Evolutionary conservation across 2,329 filamentous ascomycete species (phyloP), one percentile per base, ranked within the genome.

Genomic region (Scedosporium minutisporum): DNA sequence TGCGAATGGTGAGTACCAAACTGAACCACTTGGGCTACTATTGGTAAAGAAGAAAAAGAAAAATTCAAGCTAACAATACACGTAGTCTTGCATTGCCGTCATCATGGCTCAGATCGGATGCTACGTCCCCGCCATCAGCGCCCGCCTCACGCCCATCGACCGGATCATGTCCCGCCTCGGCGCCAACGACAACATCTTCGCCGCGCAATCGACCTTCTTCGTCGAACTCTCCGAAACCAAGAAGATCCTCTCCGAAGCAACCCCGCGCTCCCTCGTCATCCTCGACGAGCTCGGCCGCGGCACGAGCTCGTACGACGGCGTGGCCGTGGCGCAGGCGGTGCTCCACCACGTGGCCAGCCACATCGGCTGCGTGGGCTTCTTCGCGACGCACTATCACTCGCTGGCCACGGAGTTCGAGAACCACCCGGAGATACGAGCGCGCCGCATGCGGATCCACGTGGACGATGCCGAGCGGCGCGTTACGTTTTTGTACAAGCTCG

Each of bases 121-220:
- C 73, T 89, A 96, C 68, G 86, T 99, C 1, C 95, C 95, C 1
- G 93, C 91, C 64, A 80, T 83, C 18, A 91, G 87, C 3, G 95
- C 95, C 1, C 86, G 83, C 2, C 81, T 99, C 55, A 97, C 93
- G 0, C 93, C 95, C 0, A 87, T 96, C 3, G 95, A 99, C 72
- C 90, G 95, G 62, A 97, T 99, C 79, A 99, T 99, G 95, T 97
- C 93, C 9, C 91, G 95, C 57, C 85, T 99, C 0, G 95, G 95
- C 9, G 95, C 95, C 58, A 96, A 97, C 70, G 95, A 99, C 84
- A 97, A 97, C 75, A 99, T 99, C 69, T 97, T 99, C 72, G 95
- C 93, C 1, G 91, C 93, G 0, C 95, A 99, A 74, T 96, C 91
- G 14, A 99, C 95, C 2, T 99, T 99, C 80, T 97, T 99, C 71